Percentiles rank a stretch among this genome's conserved stretches.
Conservation (phyloP, 179 eudicot genomes). For the Carnegiea gigantea region DNA sequence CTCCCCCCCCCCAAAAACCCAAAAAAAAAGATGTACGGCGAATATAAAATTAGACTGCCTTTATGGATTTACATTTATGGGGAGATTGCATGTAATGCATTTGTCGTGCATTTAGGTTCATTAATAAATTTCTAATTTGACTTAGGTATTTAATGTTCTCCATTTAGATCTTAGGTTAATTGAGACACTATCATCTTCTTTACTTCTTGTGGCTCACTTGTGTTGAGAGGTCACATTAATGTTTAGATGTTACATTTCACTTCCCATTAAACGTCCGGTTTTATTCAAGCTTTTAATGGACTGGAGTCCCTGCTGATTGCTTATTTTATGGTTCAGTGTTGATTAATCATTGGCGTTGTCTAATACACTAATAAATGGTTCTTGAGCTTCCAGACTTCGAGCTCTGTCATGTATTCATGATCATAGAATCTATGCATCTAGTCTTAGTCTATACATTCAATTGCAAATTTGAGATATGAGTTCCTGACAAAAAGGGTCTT, state of each 20-base stretch:
- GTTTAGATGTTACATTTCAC: neutral
- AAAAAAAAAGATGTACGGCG: too few species aligned
- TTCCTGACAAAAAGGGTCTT: neutral
- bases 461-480: neutral
- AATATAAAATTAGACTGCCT: neutral
- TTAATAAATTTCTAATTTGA: neutral
- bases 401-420: neutral
- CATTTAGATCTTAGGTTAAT: neutral
- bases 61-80: neutral
- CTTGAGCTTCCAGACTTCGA: neutral
- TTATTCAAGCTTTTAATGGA: neutral
- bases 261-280: neutral
- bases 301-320: neutral
- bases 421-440: neutral
- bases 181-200: neutral
- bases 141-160: neutral
- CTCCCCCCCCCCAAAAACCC: too few species aligned
- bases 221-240: neutral
- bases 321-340: neutral
- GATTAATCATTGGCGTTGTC: neutral
- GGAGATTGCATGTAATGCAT: conserved; percentile 6
- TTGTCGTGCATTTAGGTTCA: neutral
- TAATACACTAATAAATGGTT: neutral
- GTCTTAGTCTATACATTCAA: neutral
- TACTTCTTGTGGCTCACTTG: neutral